phyloP scores from a whole-genome alignment of 129 eudicot species.

The Smallanthus sonchifolius region DNA sequence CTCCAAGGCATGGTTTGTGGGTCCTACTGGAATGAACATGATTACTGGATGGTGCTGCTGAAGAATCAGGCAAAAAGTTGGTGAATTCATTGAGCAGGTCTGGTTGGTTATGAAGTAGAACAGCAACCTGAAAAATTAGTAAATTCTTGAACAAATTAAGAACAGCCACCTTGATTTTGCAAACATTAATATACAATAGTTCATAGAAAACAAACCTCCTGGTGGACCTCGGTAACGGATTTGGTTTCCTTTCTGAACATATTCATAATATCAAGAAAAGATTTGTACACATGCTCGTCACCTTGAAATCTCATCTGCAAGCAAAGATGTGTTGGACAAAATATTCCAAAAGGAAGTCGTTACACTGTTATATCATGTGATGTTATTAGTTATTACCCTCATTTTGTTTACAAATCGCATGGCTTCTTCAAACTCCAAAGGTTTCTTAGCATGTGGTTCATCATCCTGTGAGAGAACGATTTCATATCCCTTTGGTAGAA shows the following conservation, averaged over 20 bases:
- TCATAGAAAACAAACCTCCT: constrained; percentile 47
- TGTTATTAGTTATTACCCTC: constrained; percentile 47
- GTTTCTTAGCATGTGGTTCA: constrained; percentile 56
- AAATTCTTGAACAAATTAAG: background rate
- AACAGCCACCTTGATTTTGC: background rate
- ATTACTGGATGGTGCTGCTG: constrained; percentile 37
- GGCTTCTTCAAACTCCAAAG: constrained; percentile 73
- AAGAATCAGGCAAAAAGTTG: constrained; percentile 63
- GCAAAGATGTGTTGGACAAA: constrained; percentile 9
- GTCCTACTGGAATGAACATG: constrained; percentile 44
- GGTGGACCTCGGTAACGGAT: constrained; percentile 61
- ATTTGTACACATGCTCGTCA: constrained; percentile 74
- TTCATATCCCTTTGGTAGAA: constrained; percentile 81
- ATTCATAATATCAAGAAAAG: constrained; percentile 81
- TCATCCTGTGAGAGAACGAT: constrained; percentile 56
- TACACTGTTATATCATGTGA: background rate
- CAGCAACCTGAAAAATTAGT: constrained; percentile 63
- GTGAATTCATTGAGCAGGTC: constrained; percentile 79
- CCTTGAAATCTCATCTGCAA: constrained; percentile 82
- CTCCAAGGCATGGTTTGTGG: constrained; percentile 27
- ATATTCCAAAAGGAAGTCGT: background rate
- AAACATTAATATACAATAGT: constrained; percentile 11
- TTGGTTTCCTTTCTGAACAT: constrained; percentile 65
- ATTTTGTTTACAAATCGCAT: constrained; percentile 68
- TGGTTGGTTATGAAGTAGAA: constrained; percentile 67